A percentile compares a stretch with the other conserved stretches of the same genome.
These are phyloP conservation scores for Thielaviopsis musarum DNA, from an alignment of 2,329 filamentous ascomycete genomes.

Conservation along the genomic window DNA sequence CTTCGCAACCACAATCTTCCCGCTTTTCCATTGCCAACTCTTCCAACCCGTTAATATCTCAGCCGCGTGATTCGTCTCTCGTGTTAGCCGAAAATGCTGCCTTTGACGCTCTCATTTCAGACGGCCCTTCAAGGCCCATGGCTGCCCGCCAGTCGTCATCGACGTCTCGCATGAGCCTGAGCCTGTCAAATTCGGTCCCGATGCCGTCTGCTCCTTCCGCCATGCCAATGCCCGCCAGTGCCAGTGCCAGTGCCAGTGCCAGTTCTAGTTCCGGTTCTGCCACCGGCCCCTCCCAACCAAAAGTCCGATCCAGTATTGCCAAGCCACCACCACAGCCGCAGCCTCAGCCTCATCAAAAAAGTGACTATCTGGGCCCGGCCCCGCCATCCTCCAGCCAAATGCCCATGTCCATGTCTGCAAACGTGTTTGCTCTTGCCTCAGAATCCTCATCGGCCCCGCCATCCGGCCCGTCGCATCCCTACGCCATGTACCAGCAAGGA, in stretches of 20 bases:
- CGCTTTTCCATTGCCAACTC: background rate
- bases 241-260: background rate
- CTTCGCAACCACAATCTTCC: slow-evolving; percentile 7
- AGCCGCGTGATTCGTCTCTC: background rate
- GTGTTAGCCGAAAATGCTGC: slow-evolving; percentile 1
- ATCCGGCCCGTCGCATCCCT: slow-evolving; percentile 11
- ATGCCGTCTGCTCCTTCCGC: background rate
- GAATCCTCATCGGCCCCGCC: slow-evolving; percentile 3
- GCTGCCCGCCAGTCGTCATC: background rate
- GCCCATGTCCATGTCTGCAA: background rate
- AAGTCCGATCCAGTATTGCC: background rate
- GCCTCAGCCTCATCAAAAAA: background rate
- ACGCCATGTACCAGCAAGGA: slow-evolving; percentile 12
- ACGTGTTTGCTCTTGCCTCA: slow-evolving; percentile 7
- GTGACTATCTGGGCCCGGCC: slow-evolving; percentile 6
- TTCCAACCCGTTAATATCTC: background rate
- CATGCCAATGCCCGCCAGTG: background rate
- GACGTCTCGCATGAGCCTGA: background rate
- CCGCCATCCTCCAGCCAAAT: background rate
- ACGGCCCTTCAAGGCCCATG: slow-evolving; percentile 3
- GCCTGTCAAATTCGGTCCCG: background rate
- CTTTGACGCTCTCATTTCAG: slow-evolving; percentile 11
- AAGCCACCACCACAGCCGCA: background rate
- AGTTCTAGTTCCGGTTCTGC: background rate
- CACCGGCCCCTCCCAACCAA: background rate